Conservation (phyloP, 129 eudicot genomes). For the Sambucus nigra region DNA sequence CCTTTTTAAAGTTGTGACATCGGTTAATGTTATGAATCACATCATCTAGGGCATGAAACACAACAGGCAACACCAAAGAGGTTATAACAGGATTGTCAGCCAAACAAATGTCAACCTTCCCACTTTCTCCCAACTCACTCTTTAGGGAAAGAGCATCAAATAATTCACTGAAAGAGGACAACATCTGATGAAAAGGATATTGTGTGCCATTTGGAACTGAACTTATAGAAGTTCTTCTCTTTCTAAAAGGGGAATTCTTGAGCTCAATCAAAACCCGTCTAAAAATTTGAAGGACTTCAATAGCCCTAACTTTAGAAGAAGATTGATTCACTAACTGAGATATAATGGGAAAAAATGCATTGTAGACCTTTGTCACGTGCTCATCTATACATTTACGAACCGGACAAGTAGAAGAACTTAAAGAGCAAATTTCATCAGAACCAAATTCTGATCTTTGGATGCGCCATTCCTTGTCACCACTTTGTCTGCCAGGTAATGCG, state of each 20-base stretch:
- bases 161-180: slow-evolving; percentile 44
- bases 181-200: slow-evolving; percentile 21
- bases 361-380: slow-evolving; percentile 76
- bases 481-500: slow-evolving; percentile 86
- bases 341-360: slow-evolving; percentile 53
- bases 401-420: slow-evolving; percentile 75
- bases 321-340: slow-evolving; percentile 39
- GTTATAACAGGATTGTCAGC: slow-evolving; percentile 72
- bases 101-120: slow-evolving; percentile 44
- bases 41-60: slow-evolving; percentile 79
- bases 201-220: slow-evolving; percentile 20
- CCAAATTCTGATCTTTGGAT: slow-evolving; percentile 70
- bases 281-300: slow-evolving; percentile 39
- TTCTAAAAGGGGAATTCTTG: slow-evolving; percentile 59
- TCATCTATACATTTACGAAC: slow-evolving; percentile 69
- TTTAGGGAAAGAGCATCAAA: slow-evolving; percentile 68
- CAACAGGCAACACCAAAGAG: slow-evolving; percentile 81
- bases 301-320: slow-evolving; percentile 34
- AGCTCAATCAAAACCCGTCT: slow-evolving; percentile 49
- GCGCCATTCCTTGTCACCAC: slow-evolving; percentile 92
- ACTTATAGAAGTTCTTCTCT: slow-evolving; percentile 44
- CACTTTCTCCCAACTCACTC: slow-evolving; percentile 33
- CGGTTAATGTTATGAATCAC: slow-evolving; percentile 38
- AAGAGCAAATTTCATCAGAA: slow-evolving; percentile 35
- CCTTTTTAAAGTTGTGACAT: slow-evolving; percentile 24